Conservation (phyloP, 768 basidiomycete species). For the Mycena polygramma region DNA sequence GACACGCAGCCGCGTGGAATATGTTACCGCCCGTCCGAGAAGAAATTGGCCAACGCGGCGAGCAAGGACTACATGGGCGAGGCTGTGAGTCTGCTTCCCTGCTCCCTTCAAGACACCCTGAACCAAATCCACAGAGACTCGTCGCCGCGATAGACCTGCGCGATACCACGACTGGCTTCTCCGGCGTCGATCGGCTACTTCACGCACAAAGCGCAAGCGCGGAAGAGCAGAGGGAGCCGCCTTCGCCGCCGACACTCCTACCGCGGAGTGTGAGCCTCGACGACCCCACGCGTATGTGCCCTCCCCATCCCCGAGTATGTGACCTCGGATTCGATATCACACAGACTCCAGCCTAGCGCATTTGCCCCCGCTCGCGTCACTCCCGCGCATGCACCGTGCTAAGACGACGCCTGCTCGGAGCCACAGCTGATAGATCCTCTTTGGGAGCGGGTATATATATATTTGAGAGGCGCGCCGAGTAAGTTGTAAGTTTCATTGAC, state of each 20-base stretch:
- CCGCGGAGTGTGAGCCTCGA: not conserved
- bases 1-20: constrained; percentile 80
- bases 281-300: not conserved
- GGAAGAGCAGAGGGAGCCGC: not conserved
- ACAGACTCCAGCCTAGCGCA: too few relatives aligned
- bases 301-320: too few relatives aligned
- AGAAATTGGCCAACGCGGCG: constrained; percentile 88
- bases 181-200: constrained; percentile 71
- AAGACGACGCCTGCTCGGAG: too few relatives aligned
- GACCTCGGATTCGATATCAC: too few relatives aligned
- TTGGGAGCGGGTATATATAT: too few relatives aligned
- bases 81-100: constrained; percentile 63
- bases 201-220: not conserved
- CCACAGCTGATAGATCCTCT: too few relatives aligned
- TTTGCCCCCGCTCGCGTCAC: too few relatives aligned
- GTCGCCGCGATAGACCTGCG: constrained; percentile 83
- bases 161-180: constrained; percentile 86
- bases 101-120: not conserved
- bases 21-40: constrained; percentile 89
- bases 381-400: too few relatives aligned
- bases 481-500: too few relatives aligned
- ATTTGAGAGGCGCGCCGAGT: too few relatives aligned
- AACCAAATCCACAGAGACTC: constrained; percentile 65
- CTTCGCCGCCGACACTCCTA: not conserved
- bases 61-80: constrained; percentile 92